phyloP scores from a whole-genome alignment of 257 asterid species.

The Nicotiana tomentosiformis region DNA sequence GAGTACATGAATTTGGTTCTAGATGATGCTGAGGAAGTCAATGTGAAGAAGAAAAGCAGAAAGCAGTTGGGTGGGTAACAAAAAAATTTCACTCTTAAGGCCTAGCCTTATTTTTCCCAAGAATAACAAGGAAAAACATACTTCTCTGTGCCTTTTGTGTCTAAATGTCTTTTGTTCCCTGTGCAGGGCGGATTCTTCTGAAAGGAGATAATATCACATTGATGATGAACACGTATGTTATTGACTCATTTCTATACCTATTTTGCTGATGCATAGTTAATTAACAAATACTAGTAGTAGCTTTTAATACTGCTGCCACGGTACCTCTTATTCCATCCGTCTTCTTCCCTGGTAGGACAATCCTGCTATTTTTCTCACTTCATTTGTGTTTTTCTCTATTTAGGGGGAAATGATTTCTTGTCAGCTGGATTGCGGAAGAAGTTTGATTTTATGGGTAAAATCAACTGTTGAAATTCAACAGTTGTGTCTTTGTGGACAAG shows the following conservation, averaged over 20 bases:
- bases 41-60: slow-evolving; percentile 7
- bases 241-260: background rate
- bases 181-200: background rate
- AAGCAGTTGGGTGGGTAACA: background rate
- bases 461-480: background rate
- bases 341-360: background rate
- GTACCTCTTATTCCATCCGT: background rate
- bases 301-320: background rate
- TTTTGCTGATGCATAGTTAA: background rate
- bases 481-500: background rate
- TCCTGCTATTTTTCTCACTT: background rate
- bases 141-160: background rate
- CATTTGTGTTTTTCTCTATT: background rate
- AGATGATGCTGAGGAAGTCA: slow-evolving; percentile 9
- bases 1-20: slow-evolving; percentile 11
- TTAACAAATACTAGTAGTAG: background rate
- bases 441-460: background rate
- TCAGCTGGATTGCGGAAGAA: background rate
- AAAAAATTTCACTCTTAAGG: background rate
- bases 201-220: slow-evolving; percentile 10
- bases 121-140: background rate
- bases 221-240: slow-evolving; percentile 10
- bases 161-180: background rate
- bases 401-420: slow-evolving; percentile 7
- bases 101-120: background rate